These are phyloP conservation scores for Aspergillus uvarum DNA, from an alignment of 2,329 filamentous ascomycete species.

Conservation along the genomic window DNA sequence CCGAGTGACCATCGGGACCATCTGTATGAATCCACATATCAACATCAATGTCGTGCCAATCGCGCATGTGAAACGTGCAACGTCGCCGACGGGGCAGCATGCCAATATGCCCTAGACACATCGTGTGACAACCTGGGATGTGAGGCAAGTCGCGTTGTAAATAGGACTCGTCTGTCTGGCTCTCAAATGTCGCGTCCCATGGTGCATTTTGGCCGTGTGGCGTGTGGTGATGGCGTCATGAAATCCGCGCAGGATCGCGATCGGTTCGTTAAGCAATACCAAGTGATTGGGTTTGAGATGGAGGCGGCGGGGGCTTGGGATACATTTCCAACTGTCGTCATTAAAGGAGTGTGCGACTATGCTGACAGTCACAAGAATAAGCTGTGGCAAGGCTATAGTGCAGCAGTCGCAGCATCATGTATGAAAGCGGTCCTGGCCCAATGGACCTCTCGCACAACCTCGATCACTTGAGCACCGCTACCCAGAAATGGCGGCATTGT, in stretches of 20 bases:
- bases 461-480: no score
- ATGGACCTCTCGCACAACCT: no score
- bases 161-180: neutral
- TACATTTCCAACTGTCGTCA: neutral
- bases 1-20: neutral
- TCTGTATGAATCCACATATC: neutral
- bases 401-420: neutral
- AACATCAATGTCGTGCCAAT: neutral
- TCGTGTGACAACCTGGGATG: neutral
- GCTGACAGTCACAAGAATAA: neutral
- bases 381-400: neutral
- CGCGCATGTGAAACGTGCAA: neutral
- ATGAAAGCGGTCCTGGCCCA: neutral
- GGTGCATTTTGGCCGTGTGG: neutral
- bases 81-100: neutral
- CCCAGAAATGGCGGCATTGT: no score
- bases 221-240: neutral
- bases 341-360: conserved; percentile 5
- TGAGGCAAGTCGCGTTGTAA: neutral
- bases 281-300: conserved; percentile 4
- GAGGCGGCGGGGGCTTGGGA: neutral
- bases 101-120: neutral
- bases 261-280: neutral
- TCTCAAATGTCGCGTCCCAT: no score
- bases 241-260: neutral